Percentiles rank a stretch among this genome's conserved stretches.
Conservation (phyloP, 306 rosid species). For the Carpinus viminea region DNA sequence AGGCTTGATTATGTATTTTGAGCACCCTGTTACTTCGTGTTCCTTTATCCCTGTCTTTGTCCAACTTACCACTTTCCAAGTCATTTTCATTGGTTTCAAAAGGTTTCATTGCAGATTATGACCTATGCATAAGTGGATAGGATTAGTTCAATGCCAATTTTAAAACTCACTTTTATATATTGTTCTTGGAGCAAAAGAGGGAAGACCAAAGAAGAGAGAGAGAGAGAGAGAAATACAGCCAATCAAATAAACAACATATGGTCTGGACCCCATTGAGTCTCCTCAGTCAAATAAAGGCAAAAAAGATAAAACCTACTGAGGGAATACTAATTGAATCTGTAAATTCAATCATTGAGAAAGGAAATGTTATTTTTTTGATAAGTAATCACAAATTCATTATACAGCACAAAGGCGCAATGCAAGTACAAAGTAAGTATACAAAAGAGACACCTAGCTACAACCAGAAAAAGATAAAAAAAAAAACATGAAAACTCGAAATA, state of each 20-base stretch:
- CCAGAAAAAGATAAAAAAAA: too few relatives aligned
- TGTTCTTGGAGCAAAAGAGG: not conserved
- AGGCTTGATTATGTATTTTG: slow-evolving; percentile 71
- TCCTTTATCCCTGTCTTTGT: slow-evolving; percentile 51
- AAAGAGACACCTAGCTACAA: too few relatives aligned
- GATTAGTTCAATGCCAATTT: not conserved
- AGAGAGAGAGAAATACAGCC: not conserved
- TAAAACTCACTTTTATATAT: not conserved
- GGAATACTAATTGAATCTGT: not conserved
- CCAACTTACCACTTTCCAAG: slow-evolving; percentile 69
- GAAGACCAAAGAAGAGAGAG: slow-evolving; percentile 8
- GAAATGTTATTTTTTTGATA: not conserved
- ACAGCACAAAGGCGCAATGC: too few relatives aligned
- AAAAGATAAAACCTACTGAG: not conserved
- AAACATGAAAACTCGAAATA: too few relatives aligned
- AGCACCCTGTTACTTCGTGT: slow-evolving; percentile 43
- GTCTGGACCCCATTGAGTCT: not conserved
- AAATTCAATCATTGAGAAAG: not conserved
- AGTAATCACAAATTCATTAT: too few relatives aligned
- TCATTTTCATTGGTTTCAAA: slow-evolving; percentile 51
- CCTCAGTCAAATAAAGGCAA: not conserved
- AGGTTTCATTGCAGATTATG: slow-evolving; percentile 56
- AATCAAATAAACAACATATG: not conserved
- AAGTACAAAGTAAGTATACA: too few relatives aligned
- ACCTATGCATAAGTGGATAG: slow-evolving; percentile 25